Conservation (phyloP, 2,329 filamentous ascomycete species). For the Xylaria arbuscula region DNA sequence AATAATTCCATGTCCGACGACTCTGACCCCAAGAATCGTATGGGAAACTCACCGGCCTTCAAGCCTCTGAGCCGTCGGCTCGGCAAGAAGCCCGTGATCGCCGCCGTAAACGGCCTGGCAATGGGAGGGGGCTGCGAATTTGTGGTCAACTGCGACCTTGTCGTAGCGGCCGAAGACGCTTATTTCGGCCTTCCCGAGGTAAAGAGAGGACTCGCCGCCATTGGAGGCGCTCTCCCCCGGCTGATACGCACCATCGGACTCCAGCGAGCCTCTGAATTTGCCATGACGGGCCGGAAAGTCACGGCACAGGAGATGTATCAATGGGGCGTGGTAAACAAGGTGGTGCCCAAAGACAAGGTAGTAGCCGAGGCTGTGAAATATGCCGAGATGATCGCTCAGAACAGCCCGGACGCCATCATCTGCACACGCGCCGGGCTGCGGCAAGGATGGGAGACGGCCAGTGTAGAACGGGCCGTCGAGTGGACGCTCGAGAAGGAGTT, state of each 20-base stretch:
- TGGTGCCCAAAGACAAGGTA: constrained; percentile 53
- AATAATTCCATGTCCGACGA: constrained; percentile 45
- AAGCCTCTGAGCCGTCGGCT: constrained; percentile 58
- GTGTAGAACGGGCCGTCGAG: constrained; percentile 43
- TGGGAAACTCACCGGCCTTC: constrained; percentile 44
- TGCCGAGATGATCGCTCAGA: constrained; percentile 64
- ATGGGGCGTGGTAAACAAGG: constrained; percentile 45
- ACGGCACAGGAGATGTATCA: constrained; percentile 44
- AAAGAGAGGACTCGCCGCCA: constrained; percentile 42
- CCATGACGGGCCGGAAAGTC: constrained; percentile 43
- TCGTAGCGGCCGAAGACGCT: constrained; percentile 64
- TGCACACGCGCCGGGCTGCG: constrained; percentile 45
- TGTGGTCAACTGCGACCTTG: constrained; percentile 69
- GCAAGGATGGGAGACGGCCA: constrained; percentile 47
- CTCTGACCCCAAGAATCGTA: constrained; percentile 35
- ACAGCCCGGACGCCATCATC: constrained; percentile 46
- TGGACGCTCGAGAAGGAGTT: constrained; percentile 48
- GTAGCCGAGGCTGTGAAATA: constrained; percentile 83
- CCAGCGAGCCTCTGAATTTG: constrained; percentile 44
- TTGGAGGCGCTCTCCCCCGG: constrained; percentile 45
- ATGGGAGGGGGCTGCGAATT: constrained; percentile 72
- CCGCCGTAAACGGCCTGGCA: constrained; percentile 71
- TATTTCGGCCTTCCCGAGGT: constrained; percentile 60
- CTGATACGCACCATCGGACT: constrained; percentile 42
- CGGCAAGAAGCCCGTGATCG: constrained; percentile 71